These are phyloP conservation scores for Chlorella sp. DNA, from an alignment of 139 green algal species.

Conservation along the genomic window DNA sequence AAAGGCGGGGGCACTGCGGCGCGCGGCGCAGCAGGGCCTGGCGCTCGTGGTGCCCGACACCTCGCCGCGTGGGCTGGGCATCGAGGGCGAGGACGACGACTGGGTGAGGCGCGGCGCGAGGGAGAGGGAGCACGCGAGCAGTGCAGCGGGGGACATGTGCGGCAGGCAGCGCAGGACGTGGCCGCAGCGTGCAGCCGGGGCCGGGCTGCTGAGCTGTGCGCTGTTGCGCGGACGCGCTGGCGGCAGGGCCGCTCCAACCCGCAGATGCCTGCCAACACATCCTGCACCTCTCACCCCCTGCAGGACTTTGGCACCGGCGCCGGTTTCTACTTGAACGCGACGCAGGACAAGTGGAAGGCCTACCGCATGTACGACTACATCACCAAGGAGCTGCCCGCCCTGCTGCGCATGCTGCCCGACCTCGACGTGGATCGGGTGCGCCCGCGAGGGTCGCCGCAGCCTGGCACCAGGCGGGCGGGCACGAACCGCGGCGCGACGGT, in stretches of 20 bases:
- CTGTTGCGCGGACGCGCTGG: too few species aligned
- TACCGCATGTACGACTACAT: constrained; percentile 97
- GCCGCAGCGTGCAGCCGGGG: too few species aligned
- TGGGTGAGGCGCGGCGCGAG: neutral
- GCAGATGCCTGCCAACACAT: constrained; percentile 8
- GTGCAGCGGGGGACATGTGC: too few species aligned
- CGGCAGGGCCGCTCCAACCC: too few species aligned
- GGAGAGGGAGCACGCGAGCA: too few species aligned
- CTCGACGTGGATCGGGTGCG: constrained; percentile 17
- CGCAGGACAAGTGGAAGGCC: constrained; percentile 66
- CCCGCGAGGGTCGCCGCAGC: too few species aligned
- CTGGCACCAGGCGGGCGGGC: too few species aligned
- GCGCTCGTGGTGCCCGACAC: constrained; percentile 89
- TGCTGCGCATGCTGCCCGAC: constrained; percentile 36
- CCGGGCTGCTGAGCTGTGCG: too few species aligned
- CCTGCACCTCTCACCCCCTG: neutral
- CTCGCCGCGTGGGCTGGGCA: constrained; percentile 82
- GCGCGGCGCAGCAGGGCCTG: constrained; percentile 70
- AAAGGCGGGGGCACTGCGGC: constrained; percentile 78
- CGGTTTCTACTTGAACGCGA: constrained; percentile 90
- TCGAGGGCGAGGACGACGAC: constrained; percentile 80
- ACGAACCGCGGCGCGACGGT: too few species aligned
- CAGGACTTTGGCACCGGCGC: constrained; percentile 78
- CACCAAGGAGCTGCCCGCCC: constrained; percentile 71
- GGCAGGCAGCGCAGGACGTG: too few species aligned